Conservation (phyloP, 768 basidiomycete species). For the Trametes cingulata region DNA sequence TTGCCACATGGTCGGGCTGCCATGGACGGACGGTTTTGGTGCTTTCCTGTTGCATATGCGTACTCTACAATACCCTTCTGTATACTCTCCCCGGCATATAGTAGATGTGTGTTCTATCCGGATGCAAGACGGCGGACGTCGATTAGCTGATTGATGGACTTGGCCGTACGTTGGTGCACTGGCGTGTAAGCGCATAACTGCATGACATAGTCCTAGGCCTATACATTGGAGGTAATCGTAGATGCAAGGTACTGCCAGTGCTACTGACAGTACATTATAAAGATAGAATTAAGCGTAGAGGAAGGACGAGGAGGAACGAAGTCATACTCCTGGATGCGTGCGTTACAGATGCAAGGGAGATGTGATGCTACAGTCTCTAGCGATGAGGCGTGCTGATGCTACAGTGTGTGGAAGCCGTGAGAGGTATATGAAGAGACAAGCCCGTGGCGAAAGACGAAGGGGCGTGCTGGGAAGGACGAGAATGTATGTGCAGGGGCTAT, state of each 20-base stretch:
- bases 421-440: conserved; percentile 1
- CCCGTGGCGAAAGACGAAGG: neutral
- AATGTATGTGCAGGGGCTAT: neutral
- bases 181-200: neutral
- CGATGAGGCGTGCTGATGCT: conserved; percentile 9
- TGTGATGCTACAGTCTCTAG: conserved; percentile 18
- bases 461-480: neutral
- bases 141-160: too few species aligned
- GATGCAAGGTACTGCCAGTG: neutral
- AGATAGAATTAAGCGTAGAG: conserved; percentile 19
- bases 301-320: neutral
- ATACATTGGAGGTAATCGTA: neutral
- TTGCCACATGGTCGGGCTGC: neutral
- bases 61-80: conserved; percentile 22
- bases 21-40: conserved; percentile 16
- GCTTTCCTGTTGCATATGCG: conserved; percentile 20
- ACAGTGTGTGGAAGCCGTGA: conserved; percentile 6
- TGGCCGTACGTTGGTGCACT: neutral
- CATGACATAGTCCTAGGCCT: neutral
- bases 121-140: neutral
- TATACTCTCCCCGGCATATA: conserved; percentile 21
- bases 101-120: conserved; percentile 17
- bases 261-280: conserved; percentile 8
- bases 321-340: neutral
- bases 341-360: neutral